Evolutionary conservation across 208 protist genomes (phyloP).

Genomic region (Herpetomonas tarakana): DNA sequence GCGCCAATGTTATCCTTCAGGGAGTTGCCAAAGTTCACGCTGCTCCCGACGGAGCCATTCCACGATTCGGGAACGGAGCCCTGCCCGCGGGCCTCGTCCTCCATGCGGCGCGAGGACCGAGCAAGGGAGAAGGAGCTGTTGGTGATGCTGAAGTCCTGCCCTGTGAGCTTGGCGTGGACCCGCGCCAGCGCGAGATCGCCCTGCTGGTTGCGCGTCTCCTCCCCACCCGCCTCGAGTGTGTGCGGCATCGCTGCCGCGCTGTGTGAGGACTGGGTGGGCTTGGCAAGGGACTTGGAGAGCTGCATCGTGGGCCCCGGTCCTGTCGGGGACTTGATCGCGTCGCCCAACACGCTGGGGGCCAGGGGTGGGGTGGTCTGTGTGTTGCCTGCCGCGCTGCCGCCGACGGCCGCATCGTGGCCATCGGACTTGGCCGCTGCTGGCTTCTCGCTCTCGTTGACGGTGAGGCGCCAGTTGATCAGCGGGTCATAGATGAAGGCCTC

Average conservation of each 20-base stretch:
- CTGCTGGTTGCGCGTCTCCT: conserved; percentile 85
- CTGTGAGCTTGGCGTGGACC: conserved; percentile 84
- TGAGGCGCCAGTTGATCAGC: conserved; percentile 99
- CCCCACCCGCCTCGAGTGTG: conserved; percentile 26
- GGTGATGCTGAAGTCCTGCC: conserved; percentile 76
- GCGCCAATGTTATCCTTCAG: conserved; percentile 34
- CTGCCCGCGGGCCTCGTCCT: conserved; percentile 18
- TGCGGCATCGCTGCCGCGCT: conserved; percentile 8
- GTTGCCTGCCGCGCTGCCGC: conserved; percentile 8
- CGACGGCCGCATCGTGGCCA: conserved; percentile 12
- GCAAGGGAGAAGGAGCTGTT: conserved; percentile 66
- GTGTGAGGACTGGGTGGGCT: conserved; percentile 22
- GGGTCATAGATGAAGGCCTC: conserved; percentile 99
- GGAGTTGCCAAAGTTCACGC: conserved; percentile 31
- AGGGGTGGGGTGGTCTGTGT: conserved; percentile 1
- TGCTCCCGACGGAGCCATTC: conserved; percentile 16
- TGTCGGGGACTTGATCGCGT: conserved; percentile 11
- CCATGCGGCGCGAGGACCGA: conserved; percentile 27
- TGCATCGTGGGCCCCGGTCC: conserved; percentile 53
- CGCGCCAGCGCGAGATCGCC: conserved; percentile 79
- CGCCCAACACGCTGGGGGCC: conserved; percentile 8
- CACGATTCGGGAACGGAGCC: conserved; percentile 51
- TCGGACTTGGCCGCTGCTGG: conserved; percentile 6
- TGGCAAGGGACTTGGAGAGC: conserved; percentile 69
- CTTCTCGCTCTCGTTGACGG: conserved; percentile 39